phyloP scores from a whole-genome alignment of 2,329 filamentous ascomycete genomes.

The Talaromyces sp. region DNA sequence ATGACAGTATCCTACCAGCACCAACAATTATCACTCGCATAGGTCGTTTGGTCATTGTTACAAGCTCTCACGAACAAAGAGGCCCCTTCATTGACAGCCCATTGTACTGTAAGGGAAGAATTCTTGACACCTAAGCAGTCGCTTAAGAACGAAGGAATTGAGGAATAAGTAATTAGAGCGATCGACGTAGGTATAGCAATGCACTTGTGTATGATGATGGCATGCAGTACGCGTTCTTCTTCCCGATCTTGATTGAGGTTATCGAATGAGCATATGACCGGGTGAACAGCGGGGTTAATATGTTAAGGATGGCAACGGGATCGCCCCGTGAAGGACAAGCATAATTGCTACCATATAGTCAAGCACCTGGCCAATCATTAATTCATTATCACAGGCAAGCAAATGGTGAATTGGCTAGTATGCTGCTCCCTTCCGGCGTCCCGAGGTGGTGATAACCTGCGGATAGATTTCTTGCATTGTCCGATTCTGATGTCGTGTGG shows the following conservation, averaged over 20 bases:
- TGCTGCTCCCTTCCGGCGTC: neutral
- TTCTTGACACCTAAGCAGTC: neutral
- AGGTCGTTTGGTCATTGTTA: neutral
- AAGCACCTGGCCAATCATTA: neutral
- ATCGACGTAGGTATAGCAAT: neutral
- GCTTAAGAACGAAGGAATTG: neutral
- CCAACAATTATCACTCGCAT: conserved; percentile 15
- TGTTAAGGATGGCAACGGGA: neutral
- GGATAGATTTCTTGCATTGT: neutral
- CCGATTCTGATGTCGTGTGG: neutral
- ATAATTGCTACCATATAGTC: neutral
- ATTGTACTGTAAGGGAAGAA: neutral
- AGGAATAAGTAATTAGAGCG: neutral
- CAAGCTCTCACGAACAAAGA: neutral
- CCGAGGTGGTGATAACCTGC: neutral
- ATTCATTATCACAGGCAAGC: too few relatives aligned
- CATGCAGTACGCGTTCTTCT: neutral
- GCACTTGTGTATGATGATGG: neutral
- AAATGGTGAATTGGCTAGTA: too few relatives aligned
- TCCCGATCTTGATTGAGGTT: neutral
- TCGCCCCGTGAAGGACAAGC: neutral
- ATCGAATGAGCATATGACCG: neutral
- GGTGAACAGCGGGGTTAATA: neutral
- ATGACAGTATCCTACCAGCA: neutral
- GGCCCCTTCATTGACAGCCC: neutral